Conservation (phyloP, 176 grass and related monocot species). For the Cocos nucifera region DNA sequence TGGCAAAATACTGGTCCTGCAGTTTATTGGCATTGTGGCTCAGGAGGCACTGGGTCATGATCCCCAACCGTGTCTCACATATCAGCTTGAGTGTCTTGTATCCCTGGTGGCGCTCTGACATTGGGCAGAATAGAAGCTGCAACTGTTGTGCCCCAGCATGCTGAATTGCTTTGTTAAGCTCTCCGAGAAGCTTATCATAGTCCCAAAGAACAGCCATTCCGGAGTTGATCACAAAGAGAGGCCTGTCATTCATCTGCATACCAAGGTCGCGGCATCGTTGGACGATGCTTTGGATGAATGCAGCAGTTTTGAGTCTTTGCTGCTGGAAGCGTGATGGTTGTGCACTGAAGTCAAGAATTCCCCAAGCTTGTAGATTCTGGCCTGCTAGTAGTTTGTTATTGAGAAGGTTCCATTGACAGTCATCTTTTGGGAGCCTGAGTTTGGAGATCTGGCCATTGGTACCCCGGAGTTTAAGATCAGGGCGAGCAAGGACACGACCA, state of each 20-base stretch:
- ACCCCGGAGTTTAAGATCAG: conserved; percentile 26
- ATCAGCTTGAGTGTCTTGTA: conserved; percentile 54
- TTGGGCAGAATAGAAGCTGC: conserved; percentile 46
- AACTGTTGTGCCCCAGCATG: conserved; percentile 5
- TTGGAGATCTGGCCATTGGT: conserved; percentile 10
- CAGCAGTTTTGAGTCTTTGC: background rate
- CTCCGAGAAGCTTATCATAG: background rate
- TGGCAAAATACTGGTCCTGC: conserved; percentile 43
- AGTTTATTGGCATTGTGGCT: conserved; percentile 23
- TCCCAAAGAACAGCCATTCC: conserved; percentile 21
- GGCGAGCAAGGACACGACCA: conserved; percentile 35
- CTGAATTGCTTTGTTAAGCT: conserved; percentile 26
- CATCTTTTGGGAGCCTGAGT: conserved; percentile 11
- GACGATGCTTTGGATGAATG: conserved; percentile 27
- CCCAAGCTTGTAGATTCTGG: conserved; percentile 35
- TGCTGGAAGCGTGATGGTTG: background rate
- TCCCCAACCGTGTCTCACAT: conserved; percentile 45
- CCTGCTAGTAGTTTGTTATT: conserved; percentile 22
- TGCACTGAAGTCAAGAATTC: conserved; percentile 45
- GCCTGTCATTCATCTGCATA: conserved; percentile 1
- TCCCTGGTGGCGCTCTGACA: conserved; percentile 35
- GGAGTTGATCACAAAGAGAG: background rate
- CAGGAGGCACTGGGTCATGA: conserved; percentile 44
- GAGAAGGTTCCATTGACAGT: conserved; percentile 48
- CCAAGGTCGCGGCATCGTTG: conserved; percentile 26